Percentiles rank a stretch among this genome's conserved stretches.
phyloP scores from a whole-genome alignment of 768 basidiomycete genomes.

The Lactarius sp. region DNA sequence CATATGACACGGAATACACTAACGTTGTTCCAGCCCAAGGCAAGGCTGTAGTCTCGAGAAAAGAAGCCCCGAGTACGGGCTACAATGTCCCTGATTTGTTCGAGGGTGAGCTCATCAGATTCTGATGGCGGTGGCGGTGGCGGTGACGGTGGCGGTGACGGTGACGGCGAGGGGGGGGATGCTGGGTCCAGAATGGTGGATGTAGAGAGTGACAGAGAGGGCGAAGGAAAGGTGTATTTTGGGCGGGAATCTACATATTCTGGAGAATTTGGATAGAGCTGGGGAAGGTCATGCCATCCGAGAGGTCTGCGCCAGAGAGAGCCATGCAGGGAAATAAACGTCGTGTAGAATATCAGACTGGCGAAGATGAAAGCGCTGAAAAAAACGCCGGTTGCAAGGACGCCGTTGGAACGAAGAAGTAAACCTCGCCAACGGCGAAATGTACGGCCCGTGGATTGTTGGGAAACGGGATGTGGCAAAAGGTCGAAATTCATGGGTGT shows the following conservation, averaged over 20 bases:
- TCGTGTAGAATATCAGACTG: slow-evolving; percentile 8
- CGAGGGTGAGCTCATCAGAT: slow-evolving; percentile 30
- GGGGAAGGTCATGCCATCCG: background rate
- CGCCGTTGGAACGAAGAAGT: background rate
- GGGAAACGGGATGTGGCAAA: background rate
- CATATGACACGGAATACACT: slow-evolving; percentile 19
- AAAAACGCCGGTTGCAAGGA: background rate
- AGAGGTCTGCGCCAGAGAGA: background rate
- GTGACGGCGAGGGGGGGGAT: background rate
- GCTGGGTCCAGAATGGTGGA: background rate
- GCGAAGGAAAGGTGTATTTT: background rate
- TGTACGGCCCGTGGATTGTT: background rate
- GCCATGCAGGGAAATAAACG: background rate
- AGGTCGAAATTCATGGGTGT: background rate
- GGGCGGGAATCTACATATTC: background rate
- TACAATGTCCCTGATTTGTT: slow-evolving; percentile 34
- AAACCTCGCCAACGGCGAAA: slow-evolving; percentile 5
- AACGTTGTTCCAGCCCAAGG: slow-evolving; percentile 47
- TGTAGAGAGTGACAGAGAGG: background rate
- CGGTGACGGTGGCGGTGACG: background rate
- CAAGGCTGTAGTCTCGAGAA: slow-evolving; percentile 41
- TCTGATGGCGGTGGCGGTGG: background rate
- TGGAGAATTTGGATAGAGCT: background rate
- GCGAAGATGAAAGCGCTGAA: slow-evolving; percentile 8
- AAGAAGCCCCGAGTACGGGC: slow-evolving; percentile 40